A percentile compares a stretch with the other conserved stretches of the same genome.
Evolutionary conservation across 1,284 basidiomycete species (phyloP).

Genomic region (Fistulina hepatica): DNA sequence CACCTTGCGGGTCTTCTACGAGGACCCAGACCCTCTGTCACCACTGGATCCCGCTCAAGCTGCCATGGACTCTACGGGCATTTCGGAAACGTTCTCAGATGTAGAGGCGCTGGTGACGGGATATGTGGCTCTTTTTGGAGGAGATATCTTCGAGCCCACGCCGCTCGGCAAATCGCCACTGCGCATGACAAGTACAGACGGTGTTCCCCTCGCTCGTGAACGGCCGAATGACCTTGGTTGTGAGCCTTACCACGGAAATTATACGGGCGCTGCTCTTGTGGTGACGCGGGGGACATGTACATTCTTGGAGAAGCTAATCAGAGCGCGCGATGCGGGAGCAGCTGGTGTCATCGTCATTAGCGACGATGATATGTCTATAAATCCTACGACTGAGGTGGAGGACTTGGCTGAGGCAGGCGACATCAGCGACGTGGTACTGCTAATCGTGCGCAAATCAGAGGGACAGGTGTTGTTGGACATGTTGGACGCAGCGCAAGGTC

Average conservation of each 20-base stretch:
- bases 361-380: slow-evolving; percentile 46
- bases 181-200: slow-evolving; percentile 37
- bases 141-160: slow-evolving; percentile 34
- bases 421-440: slow-evolving; percentile 44
- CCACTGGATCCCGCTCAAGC: no score
- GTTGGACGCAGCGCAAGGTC: slow-evolving; percentile 37
- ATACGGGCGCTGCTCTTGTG: slow-evolving; percentile 42
- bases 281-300: slow-evolving; percentile 67
- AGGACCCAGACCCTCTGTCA: slow-evolving; percentile 36
- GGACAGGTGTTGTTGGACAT: slow-evolving; percentile 45
- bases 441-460: slow-evolving; percentile 43
- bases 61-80: slow-evolving; percentile 24
- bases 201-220: slow-evolving; percentile 41
- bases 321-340: slow-evolving; percentile 56
- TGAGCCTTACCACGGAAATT: slow-evolving; percentile 35
- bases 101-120: slow-evolving; percentile 43
- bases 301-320: slow-evolving; percentile 68
- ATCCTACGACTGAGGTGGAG: slow-evolving; percentile 50
- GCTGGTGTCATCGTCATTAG: slow-evolving; percentile 66
- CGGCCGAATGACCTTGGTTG: slow-evolving; percentile 49
- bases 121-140: slow-evolving; percentile 63
- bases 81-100: slow-evolving; percentile 22
- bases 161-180: slow-evolving; percentile 21
- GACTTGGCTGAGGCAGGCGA: slow-evolving; percentile 51
- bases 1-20: slow-evolving; percentile 46